Evolutionary conservation across 352 stramenopile species (phyloP).

Genomic region (Saprolegnia diclina): DNA sequence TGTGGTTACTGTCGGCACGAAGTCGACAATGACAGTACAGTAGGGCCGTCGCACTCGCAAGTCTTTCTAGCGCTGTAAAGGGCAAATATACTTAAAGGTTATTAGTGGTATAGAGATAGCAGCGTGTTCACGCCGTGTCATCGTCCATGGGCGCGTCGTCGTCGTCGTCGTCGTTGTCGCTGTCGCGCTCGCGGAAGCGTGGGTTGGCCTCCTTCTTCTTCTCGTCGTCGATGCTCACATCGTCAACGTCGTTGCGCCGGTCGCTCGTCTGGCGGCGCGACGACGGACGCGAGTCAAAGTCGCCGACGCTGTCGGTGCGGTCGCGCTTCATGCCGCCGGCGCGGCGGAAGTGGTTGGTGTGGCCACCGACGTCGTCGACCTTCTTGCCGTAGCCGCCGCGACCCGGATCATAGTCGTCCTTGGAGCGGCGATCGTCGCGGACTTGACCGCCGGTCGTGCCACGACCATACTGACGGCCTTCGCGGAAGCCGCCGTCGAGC

Average conservation of each 20-base stretch:
- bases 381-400: conserved; percentile 71
- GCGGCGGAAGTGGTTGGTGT: conserved; percentile 58
- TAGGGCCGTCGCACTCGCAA: not conserved
- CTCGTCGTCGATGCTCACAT: not conserved
- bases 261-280: conserved; percentile 31
- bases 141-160: not conserved
- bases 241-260: conserved; percentile 31
- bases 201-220: conserved; percentile 48
- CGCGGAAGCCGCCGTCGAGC: conserved; percentile 82
- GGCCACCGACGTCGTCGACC: conserved; percentile 43
- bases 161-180: conserved; percentile 23
- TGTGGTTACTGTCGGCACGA: not conserved
- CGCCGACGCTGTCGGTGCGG: conserved; percentile 43
- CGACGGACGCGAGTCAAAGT: conserved; percentile 37
- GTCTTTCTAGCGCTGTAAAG: too few relatives aligned
- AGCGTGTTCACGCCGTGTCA: conserved; percentile 1
- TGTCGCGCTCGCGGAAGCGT: conserved; percentile 53
- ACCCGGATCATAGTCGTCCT: conserved; percentile 80
- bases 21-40: too few relatives aligned
- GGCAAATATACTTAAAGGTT: not conserved
- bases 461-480: conserved; percentile 81
- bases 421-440: conserved; percentile 73
- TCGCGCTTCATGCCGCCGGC: conserved; percentile 45
- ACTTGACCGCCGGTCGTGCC: conserved; percentile 79
- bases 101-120: not conserved